These are phyloP conservation scores for Colletotrichum siamense DNA, from an alignment of 2,329 filamentous ascomycete genomes.

Conservation along the genomic window DNA sequence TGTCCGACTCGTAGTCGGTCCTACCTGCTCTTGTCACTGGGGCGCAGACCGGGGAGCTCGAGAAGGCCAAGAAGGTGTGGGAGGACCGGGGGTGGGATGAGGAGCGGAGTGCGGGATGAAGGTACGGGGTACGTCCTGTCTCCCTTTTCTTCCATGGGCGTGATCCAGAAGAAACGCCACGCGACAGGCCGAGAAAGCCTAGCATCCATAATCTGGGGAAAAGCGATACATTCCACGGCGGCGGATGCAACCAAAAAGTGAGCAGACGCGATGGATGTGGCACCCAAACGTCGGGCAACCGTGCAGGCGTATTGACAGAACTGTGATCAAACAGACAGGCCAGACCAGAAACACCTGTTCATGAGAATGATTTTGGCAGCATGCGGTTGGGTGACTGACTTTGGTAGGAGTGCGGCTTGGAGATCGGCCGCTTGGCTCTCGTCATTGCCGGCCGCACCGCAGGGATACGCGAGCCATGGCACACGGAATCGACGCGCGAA, in stretches of 20 bases:
- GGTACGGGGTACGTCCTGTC: background rate
- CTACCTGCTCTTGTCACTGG: conserved; percentile 6
- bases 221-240: background rate
- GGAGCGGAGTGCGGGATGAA: background rate
- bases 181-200: background rate
- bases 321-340: background rate
- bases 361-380: background rate
- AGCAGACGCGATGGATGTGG: background rate
- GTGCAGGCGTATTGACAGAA: background rate
- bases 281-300: background rate
- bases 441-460: conserved; percentile 1
- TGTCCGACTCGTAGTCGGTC: conserved; percentile 10
- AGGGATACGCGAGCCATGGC: conserved; percentile 17
- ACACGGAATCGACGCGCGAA: conserved; percentile 12
- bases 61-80: background rate
- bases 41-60: conserved; percentile 5
- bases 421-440: conserved; percentile 18
- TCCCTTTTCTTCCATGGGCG: background rate
- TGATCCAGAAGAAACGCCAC: conserved; percentile 4
- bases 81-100: background rate
- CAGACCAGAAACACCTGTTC: background rate
- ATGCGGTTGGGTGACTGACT: conserved; percentile 1
- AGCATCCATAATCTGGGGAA: conserved; percentile 12
- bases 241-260: background rate
- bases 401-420: background rate